These are phyloP conservation scores for Ganoderma sinense DNA, from an alignment of 1,284 basidiomycete species.

Conservation along the genomic window DNA sequence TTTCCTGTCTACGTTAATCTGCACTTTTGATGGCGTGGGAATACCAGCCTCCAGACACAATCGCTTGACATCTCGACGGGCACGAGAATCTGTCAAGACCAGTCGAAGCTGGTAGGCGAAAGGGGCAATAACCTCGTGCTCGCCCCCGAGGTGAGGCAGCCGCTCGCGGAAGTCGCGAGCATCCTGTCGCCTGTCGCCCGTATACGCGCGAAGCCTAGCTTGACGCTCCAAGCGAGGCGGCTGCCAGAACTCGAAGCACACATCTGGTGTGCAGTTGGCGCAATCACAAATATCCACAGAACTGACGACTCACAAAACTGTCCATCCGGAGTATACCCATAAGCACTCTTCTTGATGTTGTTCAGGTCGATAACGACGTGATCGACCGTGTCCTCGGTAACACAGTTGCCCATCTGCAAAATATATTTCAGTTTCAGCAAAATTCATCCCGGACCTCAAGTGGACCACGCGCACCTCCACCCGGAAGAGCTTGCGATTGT, in stretches of 20 bases:
- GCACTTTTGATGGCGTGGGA: conserved; percentile 39
- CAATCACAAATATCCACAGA: background rate
- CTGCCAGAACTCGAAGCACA: conserved; percentile 66
- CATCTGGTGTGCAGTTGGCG: conserved; percentile 45
- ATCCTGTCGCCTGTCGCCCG: conserved; percentile 47
- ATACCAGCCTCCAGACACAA: conserved; percentile 63
- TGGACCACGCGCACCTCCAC: conserved; percentile 51
- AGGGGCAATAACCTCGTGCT: conserved; percentile 60
- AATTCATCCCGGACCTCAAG: too few species aligned
- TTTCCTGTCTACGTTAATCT: conserved; percentile 54
- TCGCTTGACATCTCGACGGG: conserved; percentile 51
- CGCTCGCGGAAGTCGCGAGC: conserved; percentile 57
- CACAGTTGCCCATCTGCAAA: conserved; percentile 59
- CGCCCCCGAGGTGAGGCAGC: conserved; percentile 59
- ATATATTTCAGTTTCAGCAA: background rate
- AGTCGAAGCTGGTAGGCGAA: conserved; percentile 74
- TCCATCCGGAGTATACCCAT: conserved; percentile 52
- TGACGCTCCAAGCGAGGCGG: conserved; percentile 67
- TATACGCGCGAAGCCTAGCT: conserved; percentile 57
- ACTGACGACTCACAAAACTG: conserved; percentile 42
- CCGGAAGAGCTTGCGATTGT: conserved; percentile 69
- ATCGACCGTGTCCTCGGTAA: conserved; percentile 55
- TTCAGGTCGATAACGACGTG: conserved; percentile 61
- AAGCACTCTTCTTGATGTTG: conserved; percentile 66
- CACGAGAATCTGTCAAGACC: conserved; percentile 51